phyloP scores from a whole-genome alignment of 108 stramenopile genomes.

The Chaetoceros tenuissimus region DNA sequence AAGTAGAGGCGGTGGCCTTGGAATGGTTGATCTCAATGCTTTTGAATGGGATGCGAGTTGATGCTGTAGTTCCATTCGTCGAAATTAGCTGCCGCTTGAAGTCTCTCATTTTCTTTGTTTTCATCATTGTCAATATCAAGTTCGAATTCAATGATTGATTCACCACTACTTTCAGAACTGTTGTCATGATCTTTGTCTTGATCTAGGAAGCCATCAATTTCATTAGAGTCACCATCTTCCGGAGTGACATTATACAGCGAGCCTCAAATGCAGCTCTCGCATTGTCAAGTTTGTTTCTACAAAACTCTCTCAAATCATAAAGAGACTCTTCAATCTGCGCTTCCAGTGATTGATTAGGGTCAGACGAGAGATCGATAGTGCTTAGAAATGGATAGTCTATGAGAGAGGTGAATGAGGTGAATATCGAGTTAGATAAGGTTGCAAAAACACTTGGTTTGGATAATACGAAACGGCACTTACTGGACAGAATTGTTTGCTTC shows the following conservation, averaged over 20 bases:
- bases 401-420: no score
- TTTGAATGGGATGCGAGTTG: no score
- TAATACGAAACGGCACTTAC: background rate
- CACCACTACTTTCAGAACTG: no score
- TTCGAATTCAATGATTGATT: conserved; percentile 33
- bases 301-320: background rate
- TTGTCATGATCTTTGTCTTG: no score
- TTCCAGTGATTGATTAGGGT: background rate
- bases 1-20: no score
- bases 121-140: conserved; percentile 22
- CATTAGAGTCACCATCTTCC: no score
- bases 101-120: no score
- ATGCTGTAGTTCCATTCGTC: no score
- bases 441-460: background rate
- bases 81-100: no score
- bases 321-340: background rate
- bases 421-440: no score
- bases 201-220: no score
- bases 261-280: background rate
- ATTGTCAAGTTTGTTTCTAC: background rate
- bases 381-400: background rate
- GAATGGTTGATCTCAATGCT: no score
- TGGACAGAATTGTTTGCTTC: background rate
- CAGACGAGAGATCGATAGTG: background rate
- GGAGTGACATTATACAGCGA: background rate